These are phyloP conservation scores for Colletotrichum cuscutae DNA, from an alignment of 2,329 filamentous ascomycete genomes.

Conservation along the genomic window DNA sequence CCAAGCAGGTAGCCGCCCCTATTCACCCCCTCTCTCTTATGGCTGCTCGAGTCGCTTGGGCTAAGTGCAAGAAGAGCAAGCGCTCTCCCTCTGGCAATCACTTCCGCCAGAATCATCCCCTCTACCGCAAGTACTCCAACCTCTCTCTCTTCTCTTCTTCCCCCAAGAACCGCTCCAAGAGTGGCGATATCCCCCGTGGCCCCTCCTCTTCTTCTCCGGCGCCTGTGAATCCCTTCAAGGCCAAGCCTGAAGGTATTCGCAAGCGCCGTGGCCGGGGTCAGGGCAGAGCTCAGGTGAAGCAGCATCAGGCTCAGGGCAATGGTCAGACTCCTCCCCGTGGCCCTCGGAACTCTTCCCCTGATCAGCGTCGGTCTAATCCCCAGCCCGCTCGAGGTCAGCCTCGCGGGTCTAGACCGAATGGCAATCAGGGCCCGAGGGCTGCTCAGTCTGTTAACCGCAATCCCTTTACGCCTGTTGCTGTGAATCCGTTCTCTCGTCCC, in stretches of 20 bases:
- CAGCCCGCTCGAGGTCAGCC: not conserved
- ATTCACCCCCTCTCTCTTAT: not conserved
- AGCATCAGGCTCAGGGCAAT: not conserved
- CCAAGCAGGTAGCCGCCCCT: too few relatives aligned
- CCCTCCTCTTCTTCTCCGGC: not conserved
- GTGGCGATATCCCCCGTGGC: too few relatives aligned
- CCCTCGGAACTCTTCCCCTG: not conserved
- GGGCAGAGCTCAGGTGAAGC: not conserved
- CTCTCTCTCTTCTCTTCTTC: not conserved
- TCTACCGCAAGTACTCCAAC: not conserved
- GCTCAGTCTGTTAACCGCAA: not conserved
- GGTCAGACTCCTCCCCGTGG: not conserved
- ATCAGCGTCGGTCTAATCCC: not conserved
- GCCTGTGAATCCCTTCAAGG: not conserved
- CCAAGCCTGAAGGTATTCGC: not conserved
- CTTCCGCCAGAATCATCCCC: not conserved
- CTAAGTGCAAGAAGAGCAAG: not conserved
- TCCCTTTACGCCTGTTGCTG: not conserved
- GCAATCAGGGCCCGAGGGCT: not conserved
- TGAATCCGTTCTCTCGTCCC: not conserved
- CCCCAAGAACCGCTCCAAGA: not conserved
- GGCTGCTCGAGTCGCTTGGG: not conserved
- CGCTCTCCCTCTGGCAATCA: not conserved
- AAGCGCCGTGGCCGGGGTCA: not conserved
- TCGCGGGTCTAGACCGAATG: not conserved